Base-by-base conservation (phyloP, 768 basidiomycete genomes). In the Hypholoma fasciculare region DNA sequence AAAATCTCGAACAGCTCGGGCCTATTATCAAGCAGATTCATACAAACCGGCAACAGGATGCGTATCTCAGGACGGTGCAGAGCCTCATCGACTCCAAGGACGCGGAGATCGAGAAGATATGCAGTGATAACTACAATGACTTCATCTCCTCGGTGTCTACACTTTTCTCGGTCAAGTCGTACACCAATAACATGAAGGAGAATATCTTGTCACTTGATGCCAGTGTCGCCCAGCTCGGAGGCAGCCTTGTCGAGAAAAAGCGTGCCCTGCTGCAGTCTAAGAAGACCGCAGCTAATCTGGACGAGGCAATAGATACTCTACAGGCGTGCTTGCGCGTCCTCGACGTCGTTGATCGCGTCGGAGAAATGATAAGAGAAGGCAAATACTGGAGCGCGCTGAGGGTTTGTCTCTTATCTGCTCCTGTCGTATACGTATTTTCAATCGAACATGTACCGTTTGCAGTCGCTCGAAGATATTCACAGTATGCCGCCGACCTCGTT, bases 131-230 rank as follows among this genome's bases (percentile, higher is more conserved):
- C 72, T 98, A 98, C 67, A 94, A 96, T 74, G 96, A 98, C 74
- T 99, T 99, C 66, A 95, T 98, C 36, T 88, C 90, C 27, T 97
- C 96, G 17, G 95, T 98, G 14, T 94, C 94, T n/a, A 98, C 95
- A 2, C 80, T 99, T 61, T 90, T 98, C 73, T 89, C 90, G 48
- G 94, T 99, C 70, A 90, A 98, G 72, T 94, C 95, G 17, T 98
- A 97, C 68, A 98, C 97, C 38, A 92, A 90, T 64, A 94, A 89
- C 72, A 86, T 99, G 66, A 88, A 92, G 67, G 89, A 96, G 67
- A 92, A 88, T 67, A 97, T 98, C 61, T 83, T 86, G n/a, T 83
- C 90, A 49, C 78, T 98, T 49, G 96, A 99, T 72, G 78, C 84
- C 26, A 92, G 87, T 63, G 94, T 98, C 50, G 87, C 91, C 7